Percentiles rank a stretch among this genome's conserved stretches.
Conservation (phyloP, 495 filamentous ascomycete species). For the Podospora tetraspora region DNA sequence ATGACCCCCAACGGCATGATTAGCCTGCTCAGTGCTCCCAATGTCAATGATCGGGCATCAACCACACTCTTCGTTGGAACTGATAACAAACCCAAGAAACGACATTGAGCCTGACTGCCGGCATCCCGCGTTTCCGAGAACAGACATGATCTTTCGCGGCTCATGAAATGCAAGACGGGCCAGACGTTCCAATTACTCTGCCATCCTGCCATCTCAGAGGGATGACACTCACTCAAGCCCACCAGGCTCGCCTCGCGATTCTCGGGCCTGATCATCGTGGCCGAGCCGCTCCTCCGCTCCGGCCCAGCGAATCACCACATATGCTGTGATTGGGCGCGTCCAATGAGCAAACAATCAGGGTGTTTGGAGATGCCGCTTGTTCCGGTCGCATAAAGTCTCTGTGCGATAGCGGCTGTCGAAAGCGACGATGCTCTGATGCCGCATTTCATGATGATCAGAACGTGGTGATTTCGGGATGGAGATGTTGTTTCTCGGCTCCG, state of each 20-base stretch:
- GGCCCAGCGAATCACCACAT: neutral
- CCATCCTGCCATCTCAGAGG: neutral
- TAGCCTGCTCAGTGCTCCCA: neutral
- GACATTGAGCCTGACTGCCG: neutral
- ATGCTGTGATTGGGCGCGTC: neutral
- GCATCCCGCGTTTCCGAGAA: too few species aligned
- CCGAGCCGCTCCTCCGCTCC: neutral
- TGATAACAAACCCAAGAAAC: too few species aligned
- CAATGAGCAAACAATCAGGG: neutral
- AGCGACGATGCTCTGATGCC: neutral
- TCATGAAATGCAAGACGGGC: neutral
- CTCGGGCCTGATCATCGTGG: neutral
- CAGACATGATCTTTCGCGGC: too few species aligned
- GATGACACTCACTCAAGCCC: neutral
- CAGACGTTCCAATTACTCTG: too few species aligned
- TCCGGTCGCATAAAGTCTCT: neutral
- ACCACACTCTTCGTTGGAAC: neutral
- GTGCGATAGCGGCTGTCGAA: neutral
- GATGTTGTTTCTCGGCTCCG: neutral
- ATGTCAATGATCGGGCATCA: neutral
- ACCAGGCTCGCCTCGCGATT: neutral
- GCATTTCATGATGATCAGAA: neutral
- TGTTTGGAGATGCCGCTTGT: neutral
- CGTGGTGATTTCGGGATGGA: neutral
- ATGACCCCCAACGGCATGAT: neutral